Percentiles rank a stretch among this genome's conserved stretches.
Evolutionary conservation across 305 asterid species (phyloP).

Genomic region (Fraxinus angustifolia): DNA sequence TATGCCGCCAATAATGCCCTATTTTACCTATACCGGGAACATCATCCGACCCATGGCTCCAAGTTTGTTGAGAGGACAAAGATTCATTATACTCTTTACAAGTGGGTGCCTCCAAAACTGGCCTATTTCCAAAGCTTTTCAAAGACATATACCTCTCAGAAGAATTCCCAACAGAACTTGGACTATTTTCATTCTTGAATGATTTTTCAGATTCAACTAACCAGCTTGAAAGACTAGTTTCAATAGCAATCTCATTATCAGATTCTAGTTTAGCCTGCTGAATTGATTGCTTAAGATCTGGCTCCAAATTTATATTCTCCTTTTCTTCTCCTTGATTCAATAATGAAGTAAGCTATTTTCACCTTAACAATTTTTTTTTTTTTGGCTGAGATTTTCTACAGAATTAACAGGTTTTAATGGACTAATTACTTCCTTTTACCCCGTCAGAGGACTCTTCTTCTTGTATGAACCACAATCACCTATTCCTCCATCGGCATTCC

Average conservation of each 20-base stretch:
- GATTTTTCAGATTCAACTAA: conserved; percentile 36
- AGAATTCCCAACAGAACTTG: conserved; percentile 33
- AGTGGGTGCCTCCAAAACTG: conserved; percentile 33
- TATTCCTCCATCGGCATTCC: not conserved
- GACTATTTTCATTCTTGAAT: conserved; percentile 11
- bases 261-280: not conserved
- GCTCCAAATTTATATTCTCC: conserved; percentile 30
- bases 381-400: conserved; percentile 19
- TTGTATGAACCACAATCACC: conserved; percentile 1
- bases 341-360: conserved; percentile 5
- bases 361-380: conserved; percentile 20
- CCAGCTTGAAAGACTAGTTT: conserved; percentile 73
- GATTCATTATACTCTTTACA: conserved; percentile 26
- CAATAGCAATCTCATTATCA: conserved; percentile 31
- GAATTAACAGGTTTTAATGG: conserved; percentile 28
- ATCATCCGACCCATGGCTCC: conserved; percentile 24
- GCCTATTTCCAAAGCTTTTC: conserved; percentile 29
- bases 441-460: conserved; percentile 48
- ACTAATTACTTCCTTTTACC: conserved; percentile 51
- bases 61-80: conserved; percentile 14
- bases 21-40: conserved; percentile 43
- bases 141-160: conserved; percentile 33
- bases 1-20: conserved; percentile 54
- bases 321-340: conserved; percentile 20
- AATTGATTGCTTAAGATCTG: conserved; percentile 14